These are phyloP conservation scores for Sonneratia caseolaris DNA, from an alignment of 345 rosid species.

Conservation along the genomic window DNA sequence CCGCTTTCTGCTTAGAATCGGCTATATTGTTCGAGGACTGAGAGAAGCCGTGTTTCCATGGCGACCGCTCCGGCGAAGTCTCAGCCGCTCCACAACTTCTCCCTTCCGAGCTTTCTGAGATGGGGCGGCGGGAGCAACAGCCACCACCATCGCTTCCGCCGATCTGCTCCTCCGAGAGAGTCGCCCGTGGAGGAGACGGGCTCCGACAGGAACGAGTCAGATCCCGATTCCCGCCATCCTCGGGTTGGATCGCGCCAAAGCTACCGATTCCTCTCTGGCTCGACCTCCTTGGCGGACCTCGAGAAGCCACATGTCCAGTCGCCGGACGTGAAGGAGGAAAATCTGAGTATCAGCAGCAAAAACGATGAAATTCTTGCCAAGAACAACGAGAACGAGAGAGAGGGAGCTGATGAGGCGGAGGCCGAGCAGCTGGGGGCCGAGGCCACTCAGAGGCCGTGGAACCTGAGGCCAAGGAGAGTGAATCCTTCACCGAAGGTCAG, in stretches of 20 bases:
- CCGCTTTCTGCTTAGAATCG: too few relatives aligned
- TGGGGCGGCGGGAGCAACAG: conserved; percentile 39
- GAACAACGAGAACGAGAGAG: conserved; percentile 14
- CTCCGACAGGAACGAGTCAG: conserved; percentile 15
- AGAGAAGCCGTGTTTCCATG: conserved; percentile 24
- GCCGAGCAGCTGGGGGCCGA: conserved; percentile 21
- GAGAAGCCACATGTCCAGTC: conserved; percentile 14
- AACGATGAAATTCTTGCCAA: conserved; percentile 1
- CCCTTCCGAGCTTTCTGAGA: conserved; percentile 35
- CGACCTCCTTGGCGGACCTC: conserved; percentile 7
- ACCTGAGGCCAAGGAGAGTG: conserved; percentile 58
- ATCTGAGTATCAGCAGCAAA: neutral
- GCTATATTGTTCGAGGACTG: too few relatives aligned
- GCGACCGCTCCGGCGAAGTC: conserved; percentile 59
- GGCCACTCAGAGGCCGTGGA: conserved; percentile 50
- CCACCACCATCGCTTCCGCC: conserved; percentile 17
- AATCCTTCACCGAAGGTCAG: conserved; percentile 10
- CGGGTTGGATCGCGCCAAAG: conserved; percentile 65
- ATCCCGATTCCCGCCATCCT: conserved; percentile 10
- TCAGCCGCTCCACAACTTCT: conserved; percentile 64
- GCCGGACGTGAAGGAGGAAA: conserved; percentile 8
- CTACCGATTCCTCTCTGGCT: conserved; percentile 26
- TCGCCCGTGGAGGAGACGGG: conserved; percentile 17
- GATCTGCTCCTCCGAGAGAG: conserved; percentile 21
- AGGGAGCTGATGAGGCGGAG: conserved; percentile 30